phyloP scores from a whole-genome alignment of 2,329 filamentous ascomycete species.

The Ophiostoma montium region DNA sequence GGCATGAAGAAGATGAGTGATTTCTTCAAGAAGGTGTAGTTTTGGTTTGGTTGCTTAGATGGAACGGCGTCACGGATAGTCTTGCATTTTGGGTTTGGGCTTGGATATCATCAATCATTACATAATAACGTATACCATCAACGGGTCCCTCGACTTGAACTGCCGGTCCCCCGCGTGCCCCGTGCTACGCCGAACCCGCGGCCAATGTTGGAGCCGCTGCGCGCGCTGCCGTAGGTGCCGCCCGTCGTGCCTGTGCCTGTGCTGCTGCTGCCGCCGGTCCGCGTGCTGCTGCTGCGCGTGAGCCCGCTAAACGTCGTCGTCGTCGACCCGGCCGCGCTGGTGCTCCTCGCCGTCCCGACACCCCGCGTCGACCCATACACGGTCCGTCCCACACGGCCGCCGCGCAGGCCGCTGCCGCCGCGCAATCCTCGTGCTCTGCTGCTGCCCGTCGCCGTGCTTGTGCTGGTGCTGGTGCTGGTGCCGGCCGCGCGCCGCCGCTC shows the following conservation, averaged over 20 bases:
- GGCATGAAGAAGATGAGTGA: slow-evolving; percentile 97
- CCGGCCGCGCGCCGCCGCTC: slow-evolving; percentile 28
- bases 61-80: not conserved
- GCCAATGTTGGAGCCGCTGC: slow-evolving; percentile 26
- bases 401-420: slow-evolving; percentile 2
- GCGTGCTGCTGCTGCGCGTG: slow-evolving; percentile 6
- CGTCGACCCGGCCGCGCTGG: slow-evolving; percentile 1
- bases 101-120: not conserved
- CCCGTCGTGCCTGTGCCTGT: not conserved
- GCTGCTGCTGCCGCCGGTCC: not conserved
- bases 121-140: not conserved
- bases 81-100: not conserved
- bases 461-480: slow-evolving; percentile 1
- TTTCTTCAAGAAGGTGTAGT: slow-evolving; percentile 66
- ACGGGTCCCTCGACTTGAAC: not conserved
- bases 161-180: not conserved
- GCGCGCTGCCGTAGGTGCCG: slow-evolving; percentile 1
- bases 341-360: not conserved
- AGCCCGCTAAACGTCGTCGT: slow-evolving; percentile 5
- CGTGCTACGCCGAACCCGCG: slow-evolving; percentile 14
- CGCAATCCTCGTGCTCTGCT: slow-evolving; percentile 2
- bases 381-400: slow-evolving; percentile 3
- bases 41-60: not conserved
- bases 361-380: slow-evolving; percentile 2
- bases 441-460: not conserved